phyloP scores from a whole-genome alignment of 164 flowering plant species.

The Cinnamomum chago region DNA sequence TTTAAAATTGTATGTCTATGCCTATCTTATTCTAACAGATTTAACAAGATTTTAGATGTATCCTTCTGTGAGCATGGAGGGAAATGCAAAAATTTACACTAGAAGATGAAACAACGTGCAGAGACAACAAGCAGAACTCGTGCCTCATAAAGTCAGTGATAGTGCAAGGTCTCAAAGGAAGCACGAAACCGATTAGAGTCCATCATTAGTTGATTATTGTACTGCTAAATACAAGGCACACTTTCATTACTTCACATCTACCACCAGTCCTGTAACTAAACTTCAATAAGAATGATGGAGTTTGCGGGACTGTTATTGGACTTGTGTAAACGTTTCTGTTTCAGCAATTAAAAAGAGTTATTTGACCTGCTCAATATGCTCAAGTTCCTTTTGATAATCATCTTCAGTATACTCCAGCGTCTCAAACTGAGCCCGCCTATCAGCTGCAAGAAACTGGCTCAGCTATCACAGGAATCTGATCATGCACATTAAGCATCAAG shows the following conservation, averaged over 20 bases:
- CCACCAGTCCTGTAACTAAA: background rate
- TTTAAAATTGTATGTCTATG: background rate
- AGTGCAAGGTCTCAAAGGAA: conserved; percentile 3
- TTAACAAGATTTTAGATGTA: too few species aligned
- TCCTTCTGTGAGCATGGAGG: background rate
- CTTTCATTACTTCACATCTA: background rate
- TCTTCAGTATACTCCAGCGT: conserved; percentile 86
- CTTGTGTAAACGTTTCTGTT: background rate
- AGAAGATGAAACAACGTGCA: conserved; percentile 1
- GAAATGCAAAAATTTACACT: background rate
- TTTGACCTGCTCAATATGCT: conserved; percentile 87
- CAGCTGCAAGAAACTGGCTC: conserved; percentile 56
- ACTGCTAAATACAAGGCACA: background rate
- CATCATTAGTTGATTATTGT: too few species aligned
- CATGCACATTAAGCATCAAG: background rate
- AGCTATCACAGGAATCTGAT: conserved; percentile 5
- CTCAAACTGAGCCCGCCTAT: conserved; percentile 96
- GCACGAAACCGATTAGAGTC: background rate
- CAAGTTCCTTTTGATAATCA: conserved; percentile 93
- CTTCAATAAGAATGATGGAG: background rate
- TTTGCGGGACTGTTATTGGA: background rate
- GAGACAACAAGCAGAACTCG: background rate
- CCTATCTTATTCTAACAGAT: background rate
- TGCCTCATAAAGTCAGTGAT: background rate
- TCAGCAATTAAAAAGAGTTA: background rate